phyloP scores from a whole-genome alignment of 768 basidiomycete genomes.

The Pisolithus orientalis region DNA sequence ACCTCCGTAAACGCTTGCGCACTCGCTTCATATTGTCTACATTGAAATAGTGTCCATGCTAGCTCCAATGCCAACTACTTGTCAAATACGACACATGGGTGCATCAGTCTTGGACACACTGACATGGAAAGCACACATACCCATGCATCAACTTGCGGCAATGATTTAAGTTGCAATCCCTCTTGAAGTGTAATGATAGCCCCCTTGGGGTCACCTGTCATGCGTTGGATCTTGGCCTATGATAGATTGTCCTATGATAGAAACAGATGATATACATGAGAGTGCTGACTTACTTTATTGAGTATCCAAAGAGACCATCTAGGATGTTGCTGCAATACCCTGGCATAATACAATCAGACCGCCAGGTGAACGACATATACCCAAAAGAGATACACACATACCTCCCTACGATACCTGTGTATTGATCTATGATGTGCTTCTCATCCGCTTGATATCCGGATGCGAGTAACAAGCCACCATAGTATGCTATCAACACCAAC shows the following conservation, averaged over 20 bases:
- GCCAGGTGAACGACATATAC: neutral
- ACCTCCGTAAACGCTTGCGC: constrained; percentile 61
- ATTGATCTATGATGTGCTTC: constrained; percentile 53
- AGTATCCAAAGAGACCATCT: constrained; percentile 68
- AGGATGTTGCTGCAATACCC: constrained; percentile 54
- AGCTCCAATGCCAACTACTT: constrained; percentile 69
- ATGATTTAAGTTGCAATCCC: constrained; percentile 49
- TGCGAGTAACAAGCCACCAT: constrained; percentile 62
- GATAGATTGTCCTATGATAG: neutral
- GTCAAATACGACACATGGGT: neutral
- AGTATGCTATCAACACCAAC: constrained; percentile 75
- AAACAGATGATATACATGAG: neutral
- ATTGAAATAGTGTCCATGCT: constrained; percentile 66
- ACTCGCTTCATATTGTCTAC: constrained; percentile 59
- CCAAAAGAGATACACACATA: constrained; percentile 28
- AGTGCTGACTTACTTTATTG: constrained; percentile 43
- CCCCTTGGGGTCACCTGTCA: constrained; percentile 56
- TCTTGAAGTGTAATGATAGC: constrained; percentile 60
- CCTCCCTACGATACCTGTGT: constrained; percentile 59
- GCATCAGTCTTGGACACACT: constrained; percentile 5
- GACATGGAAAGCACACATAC: constrained; percentile 28
- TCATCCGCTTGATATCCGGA: constrained; percentile 76
- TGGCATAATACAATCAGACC: constrained; percentile 13
- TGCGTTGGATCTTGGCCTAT: constrained; percentile 71
- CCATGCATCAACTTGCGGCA: constrained; percentile 69